phyloP scores from a whole-genome alignment of 768 basidiomycete species.

The Boletus rubroflammeus region DNA sequence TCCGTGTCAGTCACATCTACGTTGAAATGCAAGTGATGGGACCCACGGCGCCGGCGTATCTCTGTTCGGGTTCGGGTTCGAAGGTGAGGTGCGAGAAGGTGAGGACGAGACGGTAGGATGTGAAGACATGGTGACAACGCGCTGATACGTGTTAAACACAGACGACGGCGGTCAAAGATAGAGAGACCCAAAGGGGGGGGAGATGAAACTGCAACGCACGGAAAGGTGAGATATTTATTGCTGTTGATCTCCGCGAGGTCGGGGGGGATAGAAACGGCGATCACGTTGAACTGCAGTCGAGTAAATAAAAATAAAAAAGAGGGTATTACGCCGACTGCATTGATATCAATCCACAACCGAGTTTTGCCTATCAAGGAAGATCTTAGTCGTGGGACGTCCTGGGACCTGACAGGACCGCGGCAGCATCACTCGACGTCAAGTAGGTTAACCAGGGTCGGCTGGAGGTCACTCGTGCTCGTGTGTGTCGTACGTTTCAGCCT shows the following conservation, averaged over 20 bases:
- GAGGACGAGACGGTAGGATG: neutral
- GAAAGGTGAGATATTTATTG: neutral
- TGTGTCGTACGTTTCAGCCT: neutral
- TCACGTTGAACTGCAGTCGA: neutral
- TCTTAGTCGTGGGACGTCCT: neutral
- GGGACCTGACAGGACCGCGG: neutral
- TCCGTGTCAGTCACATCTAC: neutral
- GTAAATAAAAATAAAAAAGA: neutral
- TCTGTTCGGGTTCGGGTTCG: neutral
- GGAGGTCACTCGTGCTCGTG: neutral
- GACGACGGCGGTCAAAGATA: neutral
- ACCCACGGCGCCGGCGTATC: neutral
- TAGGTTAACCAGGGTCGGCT: neutral
- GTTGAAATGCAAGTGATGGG: neutral
- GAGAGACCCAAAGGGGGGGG: neutral
- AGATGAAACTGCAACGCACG: neutral
- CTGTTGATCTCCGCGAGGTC: neutral
- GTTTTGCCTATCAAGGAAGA: neutral
- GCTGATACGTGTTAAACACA: neutral
- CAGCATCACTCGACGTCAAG: neutral
- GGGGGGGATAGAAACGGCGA: neutral
- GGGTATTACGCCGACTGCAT: no score
- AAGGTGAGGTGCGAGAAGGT: neutral
- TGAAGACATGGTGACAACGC: neutral
- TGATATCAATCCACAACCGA: neutral